These are phyloP conservation scores for Onygenales sp. DNA, from an alignment of 2,329 filamentous ascomycete species.

Conservation along the genomic window DNA sequence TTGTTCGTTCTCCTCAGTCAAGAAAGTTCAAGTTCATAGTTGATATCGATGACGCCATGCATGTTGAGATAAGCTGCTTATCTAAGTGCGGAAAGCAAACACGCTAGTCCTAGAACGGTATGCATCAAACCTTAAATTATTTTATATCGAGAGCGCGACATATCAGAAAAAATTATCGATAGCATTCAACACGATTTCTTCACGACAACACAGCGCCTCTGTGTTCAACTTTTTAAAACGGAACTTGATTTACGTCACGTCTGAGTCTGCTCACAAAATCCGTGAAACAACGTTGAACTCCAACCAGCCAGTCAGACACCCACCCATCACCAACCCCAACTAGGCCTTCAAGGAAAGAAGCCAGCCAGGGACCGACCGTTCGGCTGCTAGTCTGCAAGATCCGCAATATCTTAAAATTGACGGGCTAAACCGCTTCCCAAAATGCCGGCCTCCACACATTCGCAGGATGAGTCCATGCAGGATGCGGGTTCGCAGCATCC, in stretches of 20 bases:
- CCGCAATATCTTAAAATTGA: background rate
- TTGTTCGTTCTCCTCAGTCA: background rate
- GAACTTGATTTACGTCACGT: background rate
- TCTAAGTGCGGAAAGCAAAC: background rate
- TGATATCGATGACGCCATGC: background rate
- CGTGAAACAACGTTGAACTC: too few relatives aligned
- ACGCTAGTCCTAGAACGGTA: background rate
- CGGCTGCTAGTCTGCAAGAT: background rate
- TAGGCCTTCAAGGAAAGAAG: too few relatives aligned
- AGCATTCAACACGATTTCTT: background rate
- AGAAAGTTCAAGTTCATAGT: background rate
- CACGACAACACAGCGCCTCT: background rate
- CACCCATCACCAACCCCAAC: too few relatives aligned
- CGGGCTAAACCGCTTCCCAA: background rate
- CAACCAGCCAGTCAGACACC: too few relatives aligned
- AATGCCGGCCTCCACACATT: constrained; percentile 32
- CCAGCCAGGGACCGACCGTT: too few relatives aligned
- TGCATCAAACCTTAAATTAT: background rate
- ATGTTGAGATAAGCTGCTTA: constrained; percentile 1
- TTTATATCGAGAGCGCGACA: background rate
- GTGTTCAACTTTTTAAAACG: background rate
- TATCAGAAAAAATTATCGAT: background rate
- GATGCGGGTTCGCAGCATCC: constrained; percentile 18
- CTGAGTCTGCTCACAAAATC: too few relatives aligned
- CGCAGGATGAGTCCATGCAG: constrained; percentile 33